phyloP scores from a whole-genome alignment of 83 land plant species.

The Picea engelmannii region DNA sequence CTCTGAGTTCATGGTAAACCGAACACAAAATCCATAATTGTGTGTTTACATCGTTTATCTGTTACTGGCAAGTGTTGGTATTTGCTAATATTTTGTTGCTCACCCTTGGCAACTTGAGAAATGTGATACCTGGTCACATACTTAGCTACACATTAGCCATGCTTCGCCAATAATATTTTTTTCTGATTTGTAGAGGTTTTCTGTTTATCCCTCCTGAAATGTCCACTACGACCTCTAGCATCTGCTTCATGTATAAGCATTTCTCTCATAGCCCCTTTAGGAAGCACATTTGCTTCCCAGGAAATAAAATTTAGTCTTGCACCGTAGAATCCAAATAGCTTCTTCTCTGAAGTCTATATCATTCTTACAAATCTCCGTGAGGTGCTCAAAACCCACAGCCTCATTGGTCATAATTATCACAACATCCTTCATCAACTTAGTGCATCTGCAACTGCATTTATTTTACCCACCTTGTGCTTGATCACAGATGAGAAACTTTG shows the following conservation, averaged over 20 bases:
- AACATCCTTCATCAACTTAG: constrained; percentile 7
- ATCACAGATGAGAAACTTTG: not conserved
- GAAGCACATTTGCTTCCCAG: too few relatives aligned
- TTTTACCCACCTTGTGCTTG: not conserved
- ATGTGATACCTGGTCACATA: not conserved
- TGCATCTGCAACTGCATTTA: constrained; percentile 11
- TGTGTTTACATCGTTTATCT: not conserved
- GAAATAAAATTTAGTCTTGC: not conserved
- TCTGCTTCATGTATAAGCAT: not conserved
- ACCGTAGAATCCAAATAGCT: not conserved
- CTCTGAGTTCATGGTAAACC: not conserved
- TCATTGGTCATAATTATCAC: not conserved
- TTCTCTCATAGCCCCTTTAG: not conserved
- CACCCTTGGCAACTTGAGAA: not conserved
- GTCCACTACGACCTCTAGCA: not conserved
- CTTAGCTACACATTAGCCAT: not conserved
- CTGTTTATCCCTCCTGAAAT: not conserved
- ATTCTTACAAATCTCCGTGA: constrained; percentile 6
- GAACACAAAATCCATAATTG: not conserved
- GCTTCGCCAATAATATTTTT: not conserved
- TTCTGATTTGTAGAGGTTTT: not conserved
- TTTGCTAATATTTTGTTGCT: not conserved
- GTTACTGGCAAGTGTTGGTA: not conserved
- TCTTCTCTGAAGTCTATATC: constrained; percentile 1
- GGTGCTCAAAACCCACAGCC: not conserved